Conservation (phyloP, 345 rosid species). For the Leavenworthia alabamica region DNA sequence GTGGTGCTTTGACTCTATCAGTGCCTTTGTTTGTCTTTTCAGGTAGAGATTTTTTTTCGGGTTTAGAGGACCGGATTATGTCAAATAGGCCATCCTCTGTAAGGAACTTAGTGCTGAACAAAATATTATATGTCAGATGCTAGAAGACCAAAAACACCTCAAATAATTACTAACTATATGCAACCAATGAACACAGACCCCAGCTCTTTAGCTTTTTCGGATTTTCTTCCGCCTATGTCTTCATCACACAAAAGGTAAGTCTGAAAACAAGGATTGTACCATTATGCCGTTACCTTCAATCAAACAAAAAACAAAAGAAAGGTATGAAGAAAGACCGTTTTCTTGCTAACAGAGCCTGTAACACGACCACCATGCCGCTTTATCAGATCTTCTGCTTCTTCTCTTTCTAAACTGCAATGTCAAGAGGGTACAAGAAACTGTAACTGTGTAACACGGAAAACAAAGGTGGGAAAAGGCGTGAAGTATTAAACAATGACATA, state of each 20-base stretch:
- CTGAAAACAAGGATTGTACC: slow-evolving; percentile 42
- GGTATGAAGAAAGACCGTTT: slow-evolving; percentile 51
- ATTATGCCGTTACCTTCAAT: slow-evolving; percentile 22
- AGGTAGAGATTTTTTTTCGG: slow-evolving; percentile 33
- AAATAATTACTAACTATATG: slow-evolving; percentile 6
- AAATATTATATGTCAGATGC: slow-evolving; percentile 22
- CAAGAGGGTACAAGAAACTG: slow-evolving; percentile 17
- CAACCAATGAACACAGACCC: slow-evolving; percentile 50
- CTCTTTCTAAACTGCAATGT: slow-evolving; percentile 80
- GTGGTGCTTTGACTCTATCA: slow-evolving; percentile 33
- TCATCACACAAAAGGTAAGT: slow-evolving; percentile 94
- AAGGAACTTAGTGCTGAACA: slow-evolving; percentile 64
- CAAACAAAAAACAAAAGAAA: slow-evolving; percentile 8
- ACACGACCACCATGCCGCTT: slow-evolving; percentile 92
- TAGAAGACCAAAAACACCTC: slow-evolving; percentile 6
- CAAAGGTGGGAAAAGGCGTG: background rate
- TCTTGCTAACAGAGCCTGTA: slow-evolving; percentile 96
- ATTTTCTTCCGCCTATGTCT: slow-evolving; percentile 87
- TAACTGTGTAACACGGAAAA: background rate
- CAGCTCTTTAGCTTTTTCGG: slow-evolving; percentile 84
- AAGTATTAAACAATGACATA: slow-evolving; percentile 26
- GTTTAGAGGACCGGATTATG: slow-evolving; percentile 64
- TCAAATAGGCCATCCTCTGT: slow-evolving; percentile 92
- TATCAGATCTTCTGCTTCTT: slow-evolving; percentile 95
- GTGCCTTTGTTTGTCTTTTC: slow-evolving; percentile 38